A percentile compares a stretch with the other conserved stretches of the same genome.
Conservation (phyloP, 208 protist genomes). For the Wallacemonas sp. region DNA sequence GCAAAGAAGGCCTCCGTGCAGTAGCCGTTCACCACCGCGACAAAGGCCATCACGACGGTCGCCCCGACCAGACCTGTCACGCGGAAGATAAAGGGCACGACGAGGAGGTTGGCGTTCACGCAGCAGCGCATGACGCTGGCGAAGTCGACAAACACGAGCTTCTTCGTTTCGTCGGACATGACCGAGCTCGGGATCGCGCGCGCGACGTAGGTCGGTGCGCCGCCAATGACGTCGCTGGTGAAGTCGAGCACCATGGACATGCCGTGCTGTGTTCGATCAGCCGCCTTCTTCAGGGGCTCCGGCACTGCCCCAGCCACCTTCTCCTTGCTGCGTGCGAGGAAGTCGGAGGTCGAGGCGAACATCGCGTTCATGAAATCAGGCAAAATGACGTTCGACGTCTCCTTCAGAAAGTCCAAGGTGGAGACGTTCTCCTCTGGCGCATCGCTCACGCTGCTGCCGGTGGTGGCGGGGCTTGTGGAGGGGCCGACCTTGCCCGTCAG, state of each 20-base stretch:
- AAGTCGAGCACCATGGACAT: slow-evolving; percentile 30
- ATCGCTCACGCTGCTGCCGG: background rate
- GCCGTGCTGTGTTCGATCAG: slow-evolving; percentile 18
- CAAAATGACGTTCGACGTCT: slow-evolving; percentile 30
- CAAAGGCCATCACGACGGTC: slow-evolving; percentile 26
- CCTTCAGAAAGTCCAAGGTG: slow-evolving; percentile 36
- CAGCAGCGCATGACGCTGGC: slow-evolving; percentile 32
- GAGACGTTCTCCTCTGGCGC: slow-evolving; percentile 18
- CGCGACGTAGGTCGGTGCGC: slow-evolving; percentile 29
- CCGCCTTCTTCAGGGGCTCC: slow-evolving; percentile 25
- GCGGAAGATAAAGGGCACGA: slow-evolving; percentile 43
- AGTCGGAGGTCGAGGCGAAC: slow-evolving; percentile 32
- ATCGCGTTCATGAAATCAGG: slow-evolving; percentile 37
- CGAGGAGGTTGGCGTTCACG: slow-evolving; percentile 45
- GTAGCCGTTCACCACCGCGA: slow-evolving; percentile 33
- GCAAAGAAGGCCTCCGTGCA: slow-evolving; percentile 37
- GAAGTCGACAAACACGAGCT: slow-evolving; percentile 45
- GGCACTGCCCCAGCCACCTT: slow-evolving; percentile 31
- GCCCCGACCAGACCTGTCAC: slow-evolving; percentile 36
- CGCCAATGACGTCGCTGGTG: slow-evolving; percentile 34
- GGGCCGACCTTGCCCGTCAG: no score
- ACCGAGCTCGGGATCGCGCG: slow-evolving; percentile 30
- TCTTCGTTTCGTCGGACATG: slow-evolving; percentile 39
- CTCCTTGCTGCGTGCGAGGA: slow-evolving; percentile 27
- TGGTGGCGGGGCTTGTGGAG: background rate